phyloP scores from a whole-genome alignment of 371 early-diverging fungal species.

The Mucor plumbeus region DNA sequence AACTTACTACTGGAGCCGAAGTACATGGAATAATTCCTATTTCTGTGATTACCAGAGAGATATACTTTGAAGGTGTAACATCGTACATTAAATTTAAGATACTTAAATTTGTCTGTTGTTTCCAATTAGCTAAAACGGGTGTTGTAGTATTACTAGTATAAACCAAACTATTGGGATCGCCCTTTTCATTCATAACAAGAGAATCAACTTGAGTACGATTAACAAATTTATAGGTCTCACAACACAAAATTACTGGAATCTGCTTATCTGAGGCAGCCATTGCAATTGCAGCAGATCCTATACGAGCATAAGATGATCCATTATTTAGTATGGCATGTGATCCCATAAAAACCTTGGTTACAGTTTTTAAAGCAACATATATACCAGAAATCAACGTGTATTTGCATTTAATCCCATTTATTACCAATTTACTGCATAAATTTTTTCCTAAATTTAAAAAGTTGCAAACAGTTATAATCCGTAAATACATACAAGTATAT shows the following conservation, averaged over 20 bases:
- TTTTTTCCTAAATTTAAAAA: conserved; percentile 57
- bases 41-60: conserved; percentile 91
- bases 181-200: conserved; percentile 93
- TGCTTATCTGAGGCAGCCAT: conserved; percentile 83
- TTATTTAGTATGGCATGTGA: conserved; percentile 89
- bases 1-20: conserved; percentile 76
- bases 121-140: conserved; percentile 61
- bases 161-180: conserved; percentile 77
- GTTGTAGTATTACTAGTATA: conserved; percentile 33
- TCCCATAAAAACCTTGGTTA: conserved; percentile 90
- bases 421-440: conserved; percentile 59
- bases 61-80: conserved; percentile 89
- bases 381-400: conserved; percentile 68
- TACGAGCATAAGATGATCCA: conserved; percentile 87
- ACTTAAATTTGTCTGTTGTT: conserved; percentile 64
- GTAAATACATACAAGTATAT: neutral
- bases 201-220: conserved; percentile 91
- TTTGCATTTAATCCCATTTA: conserved; percentile 72
- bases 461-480: too few species aligned
- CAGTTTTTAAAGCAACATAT: conserved; percentile 78
- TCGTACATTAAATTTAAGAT: conserved; percentile 88
- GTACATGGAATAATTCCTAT: conserved; percentile 92
- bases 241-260: conserved; percentile 91
- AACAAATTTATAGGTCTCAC: conserved; percentile 95
- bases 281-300: conserved; percentile 89